Percentiles rank a stretch among this genome's conserved stretches.
Evolutionary conservation across 805 yeast species (phyloP).

Genomic region (Suhomyces vadensis): DNA sequence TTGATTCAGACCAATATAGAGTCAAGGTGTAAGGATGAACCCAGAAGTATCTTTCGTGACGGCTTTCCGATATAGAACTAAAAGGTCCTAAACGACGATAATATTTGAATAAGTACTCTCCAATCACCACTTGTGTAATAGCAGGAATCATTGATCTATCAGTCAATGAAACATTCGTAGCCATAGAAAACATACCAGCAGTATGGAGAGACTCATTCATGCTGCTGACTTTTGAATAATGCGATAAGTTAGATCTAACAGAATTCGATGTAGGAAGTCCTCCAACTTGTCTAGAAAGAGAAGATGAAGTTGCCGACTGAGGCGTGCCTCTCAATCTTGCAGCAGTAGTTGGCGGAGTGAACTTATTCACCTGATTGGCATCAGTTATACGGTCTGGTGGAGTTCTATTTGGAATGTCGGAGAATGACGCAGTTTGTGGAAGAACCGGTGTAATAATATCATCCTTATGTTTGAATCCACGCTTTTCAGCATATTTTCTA

Average conservation of each 20-base stretch:
- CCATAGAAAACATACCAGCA: conserved; percentile 42
- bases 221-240: conserved; percentile 29
- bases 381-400: conserved; percentile 20
- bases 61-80: conserved; percentile 69
- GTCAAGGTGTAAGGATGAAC: conserved; percentile 92
- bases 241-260: conserved; percentile 31
- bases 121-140: conserved; percentile 89
- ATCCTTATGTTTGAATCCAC: conserved; percentile 45
- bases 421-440: conserved; percentile 19
- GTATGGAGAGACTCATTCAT: conserved; percentile 36
- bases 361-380: conserved; percentile 22
- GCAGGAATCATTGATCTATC: conserved; percentile 79
- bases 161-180: conserved; percentile 64
- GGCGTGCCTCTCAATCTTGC: conserved; percentile 13
- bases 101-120: conserved; percentile 86
- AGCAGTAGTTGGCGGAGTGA: conserved; percentile 21
- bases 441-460: conserved; percentile 22
- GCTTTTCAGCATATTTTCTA: conserved; percentile 45
- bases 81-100: conserved; percentile 75
- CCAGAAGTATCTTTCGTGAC: conserved; percentile 96
- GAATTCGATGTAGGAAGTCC: conserved; percentile 17
- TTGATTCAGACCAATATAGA: conserved; percentile 81
- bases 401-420: conserved; percentile 10
- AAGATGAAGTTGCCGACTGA: conserved; percentile 9
- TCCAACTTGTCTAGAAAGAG: conserved; percentile 7